Evolutionary conservation across 257 asterid species (phyloP), one percentile per base, ranked within the genome.

Genomic region (Solanum bukasovii): DNA sequence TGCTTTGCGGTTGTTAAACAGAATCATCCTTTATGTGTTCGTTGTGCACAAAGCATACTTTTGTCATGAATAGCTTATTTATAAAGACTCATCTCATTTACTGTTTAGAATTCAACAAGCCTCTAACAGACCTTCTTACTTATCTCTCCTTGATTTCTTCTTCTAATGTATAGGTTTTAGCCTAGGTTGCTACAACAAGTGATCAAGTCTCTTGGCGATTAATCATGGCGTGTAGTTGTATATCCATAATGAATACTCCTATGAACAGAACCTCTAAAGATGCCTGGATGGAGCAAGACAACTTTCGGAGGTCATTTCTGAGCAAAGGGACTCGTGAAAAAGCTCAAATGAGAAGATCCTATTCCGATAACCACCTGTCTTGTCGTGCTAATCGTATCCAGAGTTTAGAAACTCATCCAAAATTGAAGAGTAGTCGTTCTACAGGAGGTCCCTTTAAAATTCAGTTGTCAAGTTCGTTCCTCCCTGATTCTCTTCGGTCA

Each of bases 401-500:
- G 33, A 95, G 96, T 12, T 84, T 95, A 14, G 71, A 87, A 33
- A 89, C 88, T 2, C 87, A 86, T 44, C 93, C 93, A 2, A 92
- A 93, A 92, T 90, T 91, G 3, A 95, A 91, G 70, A 90, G 56
- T 35, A 92, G 93, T 70, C 88, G 92, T 20, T 90, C 98, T 21
- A 85, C 82, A 3, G 75, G 68, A 72, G 92, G 93, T 65, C 88
- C 92, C 86, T 94, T 93, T 52, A 93, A 89, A 87, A 82, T 96
- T 44, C 92, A 92, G 75, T 84, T 95, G 18, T 86, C 98, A 13
- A 86, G 89, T 56, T 89, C 91, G 4, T 88, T 93, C 59, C 90
- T 95, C 82, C 97, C 97, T 4, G 89, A 87, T 34, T 73, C 94
- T 42, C 49, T 96, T 10, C 91, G 89, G 85, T 90, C 95, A 10